Conservation (phyloP, 495 filamentous ascomycete species). For the Aspergillus ellipticus region DNA sequence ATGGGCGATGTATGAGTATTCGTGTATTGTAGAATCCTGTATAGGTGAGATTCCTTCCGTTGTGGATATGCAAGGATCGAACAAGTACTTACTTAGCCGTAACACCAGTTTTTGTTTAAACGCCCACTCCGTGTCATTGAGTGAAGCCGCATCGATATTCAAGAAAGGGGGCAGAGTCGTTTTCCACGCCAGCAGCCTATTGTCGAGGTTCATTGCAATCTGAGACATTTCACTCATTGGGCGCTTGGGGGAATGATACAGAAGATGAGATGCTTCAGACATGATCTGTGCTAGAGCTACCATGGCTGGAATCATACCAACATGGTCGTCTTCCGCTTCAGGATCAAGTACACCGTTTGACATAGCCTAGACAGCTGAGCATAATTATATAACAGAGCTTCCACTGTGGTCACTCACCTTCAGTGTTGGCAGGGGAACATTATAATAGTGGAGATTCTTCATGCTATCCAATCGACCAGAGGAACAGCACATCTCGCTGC, state of each 20-base stretch:
- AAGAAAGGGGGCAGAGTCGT: slow-evolving; percentile 15
- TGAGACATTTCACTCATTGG: slow-evolving; percentile 19
- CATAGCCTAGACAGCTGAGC: not conserved
- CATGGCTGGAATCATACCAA: slow-evolving; percentile 28
- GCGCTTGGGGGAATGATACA: slow-evolving; percentile 23
- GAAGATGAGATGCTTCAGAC: slow-evolving; percentile 26
- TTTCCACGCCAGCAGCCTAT: slow-evolving; percentile 20
- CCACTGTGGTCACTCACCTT: slow-evolving; percentile 7
- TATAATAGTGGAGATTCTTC: slow-evolving; percentile 26
- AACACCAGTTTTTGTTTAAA: slow-evolving; percentile 29
- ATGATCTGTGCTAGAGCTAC: slow-evolving; percentile 24
- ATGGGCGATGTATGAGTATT: slow-evolving; percentile 24
- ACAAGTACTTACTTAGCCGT: slow-evolving; percentile 15
- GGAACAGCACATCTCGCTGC: slow-evolving; percentile 28
- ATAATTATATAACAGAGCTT: not conserved
- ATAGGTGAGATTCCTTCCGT: not conserved
- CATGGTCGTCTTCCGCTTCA: slow-evolving; percentile 24
- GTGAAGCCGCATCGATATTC: slow-evolving; percentile 14
- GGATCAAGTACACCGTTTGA: slow-evolving; percentile 11
- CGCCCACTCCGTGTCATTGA: slow-evolving; percentile 26
- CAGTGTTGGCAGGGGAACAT: slow-evolving; percentile 20
- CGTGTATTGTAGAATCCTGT: slow-evolving; percentile 27
- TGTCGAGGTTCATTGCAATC: slow-evolving; percentile 22
- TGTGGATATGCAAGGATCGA: not conserved
- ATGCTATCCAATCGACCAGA: slow-evolving; percentile 28